Evolutionary conservation across 176 grass and related monocot genomes (phyloP).

Genomic region (Otatea glauca): DNA sequence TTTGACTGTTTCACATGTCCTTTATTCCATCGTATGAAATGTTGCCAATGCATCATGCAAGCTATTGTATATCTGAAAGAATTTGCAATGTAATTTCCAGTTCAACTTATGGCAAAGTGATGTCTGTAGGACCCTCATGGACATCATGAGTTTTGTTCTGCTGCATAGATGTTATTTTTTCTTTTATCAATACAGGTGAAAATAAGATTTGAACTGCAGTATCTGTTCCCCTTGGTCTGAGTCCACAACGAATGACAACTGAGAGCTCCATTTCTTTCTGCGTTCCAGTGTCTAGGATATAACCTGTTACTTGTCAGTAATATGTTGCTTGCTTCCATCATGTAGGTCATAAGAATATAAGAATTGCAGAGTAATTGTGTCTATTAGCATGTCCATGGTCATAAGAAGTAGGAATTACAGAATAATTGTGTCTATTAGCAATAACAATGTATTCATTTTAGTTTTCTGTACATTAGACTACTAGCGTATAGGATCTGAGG

Average conservation of each 20-base stretch:
- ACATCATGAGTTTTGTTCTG: neutral
- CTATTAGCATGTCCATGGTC: neutral
- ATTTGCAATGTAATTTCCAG: constrained; percentile 3
- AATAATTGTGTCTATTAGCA: too few relatives aligned
- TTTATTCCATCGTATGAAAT: neutral
- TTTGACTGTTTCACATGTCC: neutral
- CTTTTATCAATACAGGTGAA: neutral
- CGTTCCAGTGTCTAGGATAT: neutral
- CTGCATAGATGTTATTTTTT: neutral
- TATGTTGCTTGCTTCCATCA: constrained; percentile 13
- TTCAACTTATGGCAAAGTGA: constrained; percentile 11
- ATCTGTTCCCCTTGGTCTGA: neutral
- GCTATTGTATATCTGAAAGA: neutral
- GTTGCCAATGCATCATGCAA: neutral
- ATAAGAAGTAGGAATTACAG: too few relatives aligned
- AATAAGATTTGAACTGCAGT: neutral
- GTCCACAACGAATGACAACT: neutral
- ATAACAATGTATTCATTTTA: too few relatives aligned
- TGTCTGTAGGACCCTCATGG: constrained; percentile 3
- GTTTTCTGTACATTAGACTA: too few relatives aligned
- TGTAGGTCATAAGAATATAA: neutral
- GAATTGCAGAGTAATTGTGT: neutral
- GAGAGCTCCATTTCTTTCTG: neutral
- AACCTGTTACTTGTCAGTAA: neutral
- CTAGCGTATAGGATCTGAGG: too few relatives aligned